Base-by-base conservation (phyloP, 78 protist species). In the Dictyostelium purpureum region DNA sequence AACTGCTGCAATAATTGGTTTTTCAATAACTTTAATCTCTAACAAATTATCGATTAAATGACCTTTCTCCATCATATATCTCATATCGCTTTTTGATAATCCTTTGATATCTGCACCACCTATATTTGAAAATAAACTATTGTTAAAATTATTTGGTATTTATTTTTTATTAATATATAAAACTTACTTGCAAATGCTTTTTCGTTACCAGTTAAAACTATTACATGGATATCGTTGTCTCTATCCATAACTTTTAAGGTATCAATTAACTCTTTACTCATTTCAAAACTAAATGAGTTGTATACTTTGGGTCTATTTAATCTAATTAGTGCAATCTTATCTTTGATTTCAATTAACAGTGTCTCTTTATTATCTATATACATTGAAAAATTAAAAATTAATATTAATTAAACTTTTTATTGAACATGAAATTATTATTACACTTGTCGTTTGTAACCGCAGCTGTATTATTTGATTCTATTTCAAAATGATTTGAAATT, bases 61-160 rank as follows among this genome's bases (percentile, higher is more conserved):
- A 42, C 65, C 59, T 28, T 4, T 33, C 11, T n/a, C 4, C 63
- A 51, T 45, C 59, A 78, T 76, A 21, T 94, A 96, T 24, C 21
- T 16, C 91, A 69, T 96, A 38, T 33, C 26, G 47, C 28, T 14
- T 26, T 65, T n/a, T 3, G 18, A 38, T 98, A 98, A 94, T 69
- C 96, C 97, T 78, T 97, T 97, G 85, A 98, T 96, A 82, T 98
- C 99, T 0, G 99, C 99, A 10, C 99, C 99, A 1, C 98, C 99
- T 82, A 37, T n/a, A 6, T 5, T 38, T 37, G 7, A 9, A 63
- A 63, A 28, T 21, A 63, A 11, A 16, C n/a, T 9, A 21, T 28
- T 63, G 11, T 7, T 19, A 7, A 28, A 26, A 63, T 7, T 19
- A 21, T 63, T 9, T 26, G 16, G 33, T 63, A 63, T 63, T 9